Evolutionary conservation across 768 basidiomycete genomes (phyloP), one percentile per base, ranked within the genome.

Genomic region (Suillus subluteus): DNA sequence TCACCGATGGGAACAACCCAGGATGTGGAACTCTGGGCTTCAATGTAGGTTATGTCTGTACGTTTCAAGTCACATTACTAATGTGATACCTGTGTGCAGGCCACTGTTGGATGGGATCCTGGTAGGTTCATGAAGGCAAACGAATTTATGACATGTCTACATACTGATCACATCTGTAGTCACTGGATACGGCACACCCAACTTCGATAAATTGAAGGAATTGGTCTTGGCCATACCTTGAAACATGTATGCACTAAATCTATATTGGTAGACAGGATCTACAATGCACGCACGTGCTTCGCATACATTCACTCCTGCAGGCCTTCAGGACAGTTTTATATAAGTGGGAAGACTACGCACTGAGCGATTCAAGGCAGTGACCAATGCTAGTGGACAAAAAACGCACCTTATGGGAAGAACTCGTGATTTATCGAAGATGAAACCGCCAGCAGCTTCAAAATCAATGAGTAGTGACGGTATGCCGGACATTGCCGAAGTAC

Each of bases 1-100:
- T 46, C 44, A 46, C 44, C 0, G 9, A 71, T 13, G 90, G 89
- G 0, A 83, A 83, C 58, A 87, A 88, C 65, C 80, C 81, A 1
- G 84, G 83, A 13, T 91, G 90, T 71, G 88, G 88, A 6, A 91
- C 89, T 1, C 71, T 75, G 35, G 89, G 90, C 7, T 91, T 90
- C 72, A 88, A 89, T 66, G 87, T 88, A 65, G 74, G 86, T 79
- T 23, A 38, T 38, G 37, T 15, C n/a, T n/a, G 1, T n/a, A 13
- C 4, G 13, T 12, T 21, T 35, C 50, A 30, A 62, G 46, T 21
- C 13, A 38, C 11, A 15, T 58, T 37, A 21, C 13, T 58, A 13
- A 58, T 15, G n/a, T 23, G n/a, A 52, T 26, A 13, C 50, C 11
- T 61, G 58, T 13, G 52, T 37, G 50, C 62, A 84, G 84, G 81